These are phyloP conservation scores for Rostrohypoxylon terebratum DNA, from an alignment of 495 filamentous ascomycete species.

Conservation along the genomic window DNA sequence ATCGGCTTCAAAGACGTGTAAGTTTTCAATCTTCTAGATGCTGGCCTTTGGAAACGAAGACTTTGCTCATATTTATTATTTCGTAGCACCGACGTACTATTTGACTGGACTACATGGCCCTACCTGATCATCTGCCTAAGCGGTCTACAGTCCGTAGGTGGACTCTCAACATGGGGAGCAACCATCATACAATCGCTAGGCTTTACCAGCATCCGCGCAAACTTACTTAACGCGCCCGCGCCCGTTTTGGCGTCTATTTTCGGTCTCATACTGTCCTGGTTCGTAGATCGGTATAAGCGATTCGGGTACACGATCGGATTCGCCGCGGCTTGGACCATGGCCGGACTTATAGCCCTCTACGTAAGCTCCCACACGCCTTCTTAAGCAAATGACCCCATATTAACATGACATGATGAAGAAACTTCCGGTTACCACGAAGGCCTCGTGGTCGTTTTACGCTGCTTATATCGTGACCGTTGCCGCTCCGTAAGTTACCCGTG, in stretches of 20 bases:
- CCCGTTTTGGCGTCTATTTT: constrained; percentile 24
- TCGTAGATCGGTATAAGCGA: constrained; percentile 36
- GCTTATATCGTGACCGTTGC: constrained; percentile 35
- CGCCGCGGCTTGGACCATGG: constrained; percentile 31
- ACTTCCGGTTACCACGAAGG: constrained; percentile 26
- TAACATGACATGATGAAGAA: constrained; percentile 21
- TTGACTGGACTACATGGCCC: constrained; percentile 33
- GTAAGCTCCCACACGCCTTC: background rate
- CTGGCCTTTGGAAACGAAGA: background rate
- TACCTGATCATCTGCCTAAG: constrained; percentile 40
- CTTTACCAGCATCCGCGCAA: constrained; percentile 34
- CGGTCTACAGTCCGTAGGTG: constrained; percentile 31
- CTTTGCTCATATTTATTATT: background rate
- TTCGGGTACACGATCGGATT: constrained; percentile 35
- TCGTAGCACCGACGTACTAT: constrained; percentile 29
- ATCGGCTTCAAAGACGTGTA: constrained; percentile 32
- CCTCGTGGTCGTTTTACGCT: constrained; percentile 40
- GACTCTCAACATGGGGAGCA: constrained; percentile 28
- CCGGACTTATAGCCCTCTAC: constrained; percentile 36
- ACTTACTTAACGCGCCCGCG: constrained; percentile 30
- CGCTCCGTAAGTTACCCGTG: constrained; percentile 24
- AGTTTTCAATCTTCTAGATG: too few species aligned
- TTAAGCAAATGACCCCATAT: background rate
- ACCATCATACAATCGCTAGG: constrained; percentile 32
- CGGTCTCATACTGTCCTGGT: constrained; percentile 17